phyloP scores from a whole-genome alignment of 1,284 basidiomycete species.

The Ganoderma boninense region DNA sequence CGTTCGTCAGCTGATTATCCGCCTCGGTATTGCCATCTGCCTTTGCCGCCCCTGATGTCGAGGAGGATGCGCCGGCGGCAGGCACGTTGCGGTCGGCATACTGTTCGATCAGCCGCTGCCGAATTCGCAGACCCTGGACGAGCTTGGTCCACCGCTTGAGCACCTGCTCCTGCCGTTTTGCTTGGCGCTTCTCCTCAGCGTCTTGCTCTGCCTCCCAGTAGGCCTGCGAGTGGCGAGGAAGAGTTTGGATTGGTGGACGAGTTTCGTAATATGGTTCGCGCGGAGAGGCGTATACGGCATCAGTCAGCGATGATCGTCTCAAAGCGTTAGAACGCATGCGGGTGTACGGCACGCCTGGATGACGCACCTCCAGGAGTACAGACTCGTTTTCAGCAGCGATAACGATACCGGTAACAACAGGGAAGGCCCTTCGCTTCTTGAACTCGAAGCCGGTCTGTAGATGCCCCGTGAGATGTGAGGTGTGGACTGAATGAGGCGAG shows the following conservation, averaged over 20 bases:
- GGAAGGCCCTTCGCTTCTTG: constrained; percentile 87
- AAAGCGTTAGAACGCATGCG: neutral
- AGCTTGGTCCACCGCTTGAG: constrained; percentile 92
- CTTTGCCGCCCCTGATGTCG: constrained; percentile 7
- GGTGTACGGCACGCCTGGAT: neutral
- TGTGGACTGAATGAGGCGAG: constrained; percentile 13
- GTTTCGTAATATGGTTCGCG: neutral
- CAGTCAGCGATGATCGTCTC: constrained; percentile 7
- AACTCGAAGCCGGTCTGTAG: constrained; percentile 93
- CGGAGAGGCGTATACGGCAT: neutral
- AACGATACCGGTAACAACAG: constrained; percentile 89
- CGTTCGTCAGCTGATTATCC: constrained; percentile 11
- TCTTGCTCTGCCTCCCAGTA: constrained; percentile 85
- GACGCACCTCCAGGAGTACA: constrained; percentile 75
- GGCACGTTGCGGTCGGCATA: constrained; percentile 61
- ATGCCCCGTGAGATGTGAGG: constrained; percentile 19
- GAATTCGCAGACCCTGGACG: constrained; percentile 88
- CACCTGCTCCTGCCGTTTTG: constrained; percentile 82
- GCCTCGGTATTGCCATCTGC: constrained; percentile 1
- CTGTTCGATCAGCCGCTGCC: constrained; percentile 83
- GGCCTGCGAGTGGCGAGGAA: constrained; percentile 57
- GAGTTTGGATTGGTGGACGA: neutral
- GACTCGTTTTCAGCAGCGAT: constrained; percentile 85
- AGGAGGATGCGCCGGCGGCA: constrained; percentile 15
- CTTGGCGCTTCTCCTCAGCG: constrained; percentile 79